These are phyloP conservation scores for Chaetomiaceae sp. DNA, from an alignment of 2,329 filamentous ascomycete species.

Conservation along the genomic window DNA sequence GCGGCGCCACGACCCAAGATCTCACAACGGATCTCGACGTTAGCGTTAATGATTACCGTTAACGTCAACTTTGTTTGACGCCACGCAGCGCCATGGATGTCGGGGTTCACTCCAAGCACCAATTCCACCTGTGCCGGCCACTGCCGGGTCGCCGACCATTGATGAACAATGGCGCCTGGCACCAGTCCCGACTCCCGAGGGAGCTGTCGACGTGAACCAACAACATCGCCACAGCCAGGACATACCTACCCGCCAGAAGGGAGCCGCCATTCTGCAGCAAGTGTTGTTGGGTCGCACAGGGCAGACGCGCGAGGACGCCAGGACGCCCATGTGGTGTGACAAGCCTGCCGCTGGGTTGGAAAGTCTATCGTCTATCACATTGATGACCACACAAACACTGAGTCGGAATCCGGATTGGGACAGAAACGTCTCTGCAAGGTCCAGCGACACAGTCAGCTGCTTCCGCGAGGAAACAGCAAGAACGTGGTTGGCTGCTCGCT, in stretches of 20 bases:
- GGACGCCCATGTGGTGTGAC: slow-evolving; percentile 9
- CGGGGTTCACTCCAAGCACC: not conserved
- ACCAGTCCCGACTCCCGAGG: too few species aligned
- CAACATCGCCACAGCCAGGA: too few species aligned
- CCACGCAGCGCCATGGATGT: slow-evolving; percentile 8
- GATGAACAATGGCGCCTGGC: too few species aligned
- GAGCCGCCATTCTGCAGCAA: not conserved
- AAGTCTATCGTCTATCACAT: slow-evolving; percentile 18
- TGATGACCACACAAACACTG: slow-evolving; percentile 1
- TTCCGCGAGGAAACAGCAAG: not conserved
- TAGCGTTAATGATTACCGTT: slow-evolving; percentile 12
- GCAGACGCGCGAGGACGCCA: not conserved
- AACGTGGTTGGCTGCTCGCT: slow-evolving; percentile 19
- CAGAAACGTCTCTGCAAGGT: not conserved
- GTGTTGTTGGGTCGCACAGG: not conserved
- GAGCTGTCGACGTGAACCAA: too few species aligned
- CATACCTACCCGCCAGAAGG: not conserved
- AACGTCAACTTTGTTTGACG: slow-evolving; percentile 19
- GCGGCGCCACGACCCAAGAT: slow-evolving; percentile 12
- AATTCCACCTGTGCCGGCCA: too few species aligned
- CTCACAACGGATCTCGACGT: slow-evolving; percentile 12
- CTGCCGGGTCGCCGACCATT: too few species aligned
- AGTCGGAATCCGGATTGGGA: not conserved
- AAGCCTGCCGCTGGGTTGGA: slow-evolving; percentile 6
- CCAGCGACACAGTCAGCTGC: not conserved